Evolutionary conservation across 1,139 yeast species (phyloP).

Genomic region (Protomyces inouyei): DNA sequence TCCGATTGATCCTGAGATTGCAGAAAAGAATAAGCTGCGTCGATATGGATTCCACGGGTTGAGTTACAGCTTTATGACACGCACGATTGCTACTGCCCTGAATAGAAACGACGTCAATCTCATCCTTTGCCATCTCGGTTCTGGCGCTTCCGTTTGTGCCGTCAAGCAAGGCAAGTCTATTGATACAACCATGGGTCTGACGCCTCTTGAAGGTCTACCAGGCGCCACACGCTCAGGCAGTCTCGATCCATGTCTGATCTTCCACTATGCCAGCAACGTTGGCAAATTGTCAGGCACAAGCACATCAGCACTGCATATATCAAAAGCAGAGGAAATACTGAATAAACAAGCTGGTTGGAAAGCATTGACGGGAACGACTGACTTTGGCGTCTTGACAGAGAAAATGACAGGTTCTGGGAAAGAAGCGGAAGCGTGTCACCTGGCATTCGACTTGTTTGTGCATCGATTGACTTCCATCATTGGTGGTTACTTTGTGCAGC

Average conservation of each 20-base stretch:
- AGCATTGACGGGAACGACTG: conserved; percentile 33
- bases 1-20: conserved; percentile 31
- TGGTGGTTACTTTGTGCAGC: conserved; percentile 32
- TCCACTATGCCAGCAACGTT: conserved; percentile 32
- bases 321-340: conserved; percentile 32
- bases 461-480: conserved; percentile 31
- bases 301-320: conserved; percentile 31
- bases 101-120: conserved; percentile 25
- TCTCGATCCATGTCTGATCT: conserved; percentile 32
- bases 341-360: conserved; percentile 33
- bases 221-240: conserved; percentile 34
- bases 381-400: conserved; percentile 32
- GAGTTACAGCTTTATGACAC: conserved; percentile 31
- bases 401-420: conserved; percentile 27
- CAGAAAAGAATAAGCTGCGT: conserved; percentile 30
- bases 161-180: conserved; percentile 30
- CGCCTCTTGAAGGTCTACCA: conserved; percentile 34
- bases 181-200: conserved; percentile 34
- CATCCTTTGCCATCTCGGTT: conserved; percentile 33
- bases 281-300: conserved; percentile 32
- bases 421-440: conserved; percentile 30
- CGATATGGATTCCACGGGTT: conserved; percentile 34
- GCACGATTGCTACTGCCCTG: conserved; percentile 24
- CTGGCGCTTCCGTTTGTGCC: conserved; percentile 34
- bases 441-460: conserved; percentile 33